phyloP scores from a whole-genome alignment of 345 rosid species.

The Syzygium aromaticum region DNA sequence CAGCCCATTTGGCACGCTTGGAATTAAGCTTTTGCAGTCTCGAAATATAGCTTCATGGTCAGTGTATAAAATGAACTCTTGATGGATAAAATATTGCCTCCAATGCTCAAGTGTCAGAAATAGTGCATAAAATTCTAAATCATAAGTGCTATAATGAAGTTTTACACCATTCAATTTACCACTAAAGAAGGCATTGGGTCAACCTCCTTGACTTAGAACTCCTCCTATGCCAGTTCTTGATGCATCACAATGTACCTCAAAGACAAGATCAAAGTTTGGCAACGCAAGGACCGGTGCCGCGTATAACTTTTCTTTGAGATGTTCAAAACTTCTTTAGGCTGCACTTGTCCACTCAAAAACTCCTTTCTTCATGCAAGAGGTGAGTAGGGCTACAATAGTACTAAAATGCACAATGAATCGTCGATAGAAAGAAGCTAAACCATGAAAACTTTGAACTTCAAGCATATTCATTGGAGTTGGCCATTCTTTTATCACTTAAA shows the following conservation, averaged over 20 bases:
- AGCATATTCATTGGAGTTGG: background rate
- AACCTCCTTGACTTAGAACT: too few relatives aligned
- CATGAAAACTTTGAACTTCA: background rate
- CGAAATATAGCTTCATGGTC: background rate
- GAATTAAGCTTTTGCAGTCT: background rate
- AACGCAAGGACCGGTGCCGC: background rate
- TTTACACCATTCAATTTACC: too few relatives aligned
- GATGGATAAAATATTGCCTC: too few relatives aligned
- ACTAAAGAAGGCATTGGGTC: too few relatives aligned
- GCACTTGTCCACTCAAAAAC: background rate
- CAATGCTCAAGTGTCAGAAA: too few relatives aligned
- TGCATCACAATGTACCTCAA: background rate
- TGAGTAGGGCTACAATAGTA: background rate
- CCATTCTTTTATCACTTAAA: background rate
- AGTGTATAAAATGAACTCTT: background rate
- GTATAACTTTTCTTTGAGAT: background rate
- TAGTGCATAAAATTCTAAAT: too few relatives aligned
- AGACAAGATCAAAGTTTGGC: background rate
- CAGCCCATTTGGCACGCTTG: background rate
- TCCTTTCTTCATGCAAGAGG: background rate
- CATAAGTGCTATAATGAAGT: too few relatives aligned
- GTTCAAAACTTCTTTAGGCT: background rate
- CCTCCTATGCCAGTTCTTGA: background rate
- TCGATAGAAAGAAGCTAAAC: background rate
- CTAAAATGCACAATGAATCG: background rate